Evolutionary conservation across 2,329 filamentous ascomycete species (phyloP), one percentile per base, ranked within the genome.

Genomic region (Hortaea sp.): DNA sequence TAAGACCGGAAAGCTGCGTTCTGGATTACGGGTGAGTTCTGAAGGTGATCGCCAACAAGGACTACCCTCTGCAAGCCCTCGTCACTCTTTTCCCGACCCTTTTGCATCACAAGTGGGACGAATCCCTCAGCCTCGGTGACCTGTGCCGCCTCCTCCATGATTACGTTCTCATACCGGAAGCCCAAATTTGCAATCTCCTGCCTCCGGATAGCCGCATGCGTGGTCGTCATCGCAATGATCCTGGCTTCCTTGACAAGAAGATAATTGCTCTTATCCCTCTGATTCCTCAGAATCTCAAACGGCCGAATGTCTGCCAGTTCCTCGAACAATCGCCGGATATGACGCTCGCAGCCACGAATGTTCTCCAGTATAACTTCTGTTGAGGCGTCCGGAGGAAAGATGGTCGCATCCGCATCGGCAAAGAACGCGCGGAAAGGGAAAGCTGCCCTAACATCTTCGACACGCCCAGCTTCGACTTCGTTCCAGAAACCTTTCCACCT

Each of bases 121-220:
- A 98, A 97, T 53, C 88, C 94, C 63, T 98, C 92, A 40, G 95
- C 85, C 65, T 98, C 92, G 0, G 90, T 98, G 61, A 98, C 90
- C 62, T 98, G 92, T 9, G 92, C 92, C 5, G 92, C 90, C 73
- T 98, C 92, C 70, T 98, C 92, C 85, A 98, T 95, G 44, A 98
- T 77, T 9, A 98, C 85, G 53, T 95, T 98, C 70, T 97, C 89
- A 59, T 98, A 98, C 56, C 88, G 87, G 68, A 98, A 98, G 11
- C 89, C 89, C n/a, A 97, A 76, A 11, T 79, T 76, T 1, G 88
- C 84, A 57, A 98, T 97, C 59, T 97, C 90, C 52, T 87, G 81
- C 52, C 90, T 77, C 50, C 88, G 81, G 77, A 98, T 98, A 1
- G 92, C 92, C 4, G 92, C 94, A 65, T 98, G 92, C 0, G 94